These are phyloP conservation scores for Diaporthe sp. DNA, from an alignment of 2,329 filamentous ascomycete genomes.

Conservation along the genomic window DNA sequence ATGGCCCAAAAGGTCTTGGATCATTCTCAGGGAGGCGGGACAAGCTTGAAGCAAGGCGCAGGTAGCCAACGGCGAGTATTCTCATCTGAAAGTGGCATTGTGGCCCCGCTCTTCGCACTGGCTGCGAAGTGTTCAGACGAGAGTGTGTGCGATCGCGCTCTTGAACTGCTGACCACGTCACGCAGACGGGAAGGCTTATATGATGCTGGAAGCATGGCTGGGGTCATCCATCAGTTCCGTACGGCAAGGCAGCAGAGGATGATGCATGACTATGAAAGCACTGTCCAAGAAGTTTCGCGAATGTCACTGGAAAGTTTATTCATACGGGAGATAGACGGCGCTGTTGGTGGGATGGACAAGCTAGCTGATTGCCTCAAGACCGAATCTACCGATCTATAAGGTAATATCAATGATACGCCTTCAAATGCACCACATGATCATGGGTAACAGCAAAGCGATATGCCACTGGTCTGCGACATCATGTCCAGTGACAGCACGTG, in stretches of 20 bases:
- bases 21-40: neutral
- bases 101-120: neutral
- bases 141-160: neutral
- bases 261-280: no score
- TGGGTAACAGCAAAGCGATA: neutral
- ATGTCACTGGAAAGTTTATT: neutral
- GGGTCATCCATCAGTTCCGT: neutral
- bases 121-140: neutral
- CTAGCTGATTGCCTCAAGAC: neutral
- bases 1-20: neutral
- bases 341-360: neutral
- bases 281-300: accelerated
- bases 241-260: neutral
- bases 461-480: neutral
- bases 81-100: neutral
- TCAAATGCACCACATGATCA: neutral
- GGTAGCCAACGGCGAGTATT: neutral
- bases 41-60: accelerated
- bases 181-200: neutral
- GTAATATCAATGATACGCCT: neutral
- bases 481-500: neutral
- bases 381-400: neutral
- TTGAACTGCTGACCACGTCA: neutral
- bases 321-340: neutral
- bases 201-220: neutral